Conservation (phyloP, 169 alveolate species). For the Plasmodium gonderi region DNA sequence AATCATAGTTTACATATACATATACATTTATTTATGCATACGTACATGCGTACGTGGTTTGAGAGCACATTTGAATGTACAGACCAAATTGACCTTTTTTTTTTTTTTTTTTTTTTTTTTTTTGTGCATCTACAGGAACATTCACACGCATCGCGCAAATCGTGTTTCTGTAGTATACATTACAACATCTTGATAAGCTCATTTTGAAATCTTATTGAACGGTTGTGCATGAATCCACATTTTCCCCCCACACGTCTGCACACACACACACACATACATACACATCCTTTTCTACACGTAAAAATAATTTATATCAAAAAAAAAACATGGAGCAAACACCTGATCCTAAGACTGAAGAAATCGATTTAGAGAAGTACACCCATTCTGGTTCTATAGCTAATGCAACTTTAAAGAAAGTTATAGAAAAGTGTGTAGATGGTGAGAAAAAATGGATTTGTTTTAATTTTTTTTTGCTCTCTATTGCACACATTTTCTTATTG, state of each 20-base stretch:
- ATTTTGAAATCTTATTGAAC: too few relatives aligned
- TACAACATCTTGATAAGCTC: too few relatives aligned
- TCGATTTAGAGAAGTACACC: slow-evolving; percentile 58
- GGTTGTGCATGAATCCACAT: too few relatives aligned
- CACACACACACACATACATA: too few relatives aligned
- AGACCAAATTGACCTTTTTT: not conserved
- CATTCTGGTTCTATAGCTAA: slow-evolving; percentile 64
- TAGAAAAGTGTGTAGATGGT: slow-evolving; percentile 68
- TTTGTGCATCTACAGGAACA: too few relatives aligned
- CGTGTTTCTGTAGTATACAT: too few relatives aligned
- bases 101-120: slow-evolving; percentile 3
- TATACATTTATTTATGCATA: not conserved
- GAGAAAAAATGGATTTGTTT: not conserved
- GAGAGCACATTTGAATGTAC: too few relatives aligned
- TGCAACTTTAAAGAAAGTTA: slow-evolving; percentile 36
- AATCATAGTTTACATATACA: not conserved
- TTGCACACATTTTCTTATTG: not conserved
- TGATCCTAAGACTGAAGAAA: slow-evolving; percentile 40
- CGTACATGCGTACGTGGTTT: not conserved
- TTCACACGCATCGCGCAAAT: too few relatives aligned
- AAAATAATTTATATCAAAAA: not conserved
- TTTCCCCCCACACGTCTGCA: not conserved
- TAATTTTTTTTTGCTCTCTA: not conserved
- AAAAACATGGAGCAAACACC: slow-evolving; percentile 48
- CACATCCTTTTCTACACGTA: not conserved